These are phyloP conservation scores for Chaetomium sp. DNA, from an alignment of 2,329 filamentous ascomycete genomes.

Conservation along the genomic window DNA sequence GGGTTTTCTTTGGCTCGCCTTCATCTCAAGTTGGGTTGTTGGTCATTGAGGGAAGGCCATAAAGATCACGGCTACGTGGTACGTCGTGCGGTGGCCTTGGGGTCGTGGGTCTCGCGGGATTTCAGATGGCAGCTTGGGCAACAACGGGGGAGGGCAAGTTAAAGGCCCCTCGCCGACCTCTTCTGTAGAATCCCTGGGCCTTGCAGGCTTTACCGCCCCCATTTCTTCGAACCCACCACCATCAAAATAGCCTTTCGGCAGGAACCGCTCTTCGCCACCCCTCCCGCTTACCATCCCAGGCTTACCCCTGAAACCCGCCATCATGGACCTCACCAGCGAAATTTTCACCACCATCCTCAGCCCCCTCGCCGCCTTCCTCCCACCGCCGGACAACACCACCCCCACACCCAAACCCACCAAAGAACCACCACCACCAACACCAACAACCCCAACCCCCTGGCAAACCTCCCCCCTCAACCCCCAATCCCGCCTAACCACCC, in stretches of 20 bases:
- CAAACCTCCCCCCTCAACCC: constrained; percentile 20
- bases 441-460: constrained; percentile 8
- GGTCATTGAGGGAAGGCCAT: background rate
- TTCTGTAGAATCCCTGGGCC: background rate
- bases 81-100: background rate
- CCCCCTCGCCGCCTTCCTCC: constrained; percentile 31
- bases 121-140: background rate
- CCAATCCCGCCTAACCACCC: constrained; percentile 24
- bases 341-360: constrained; percentile 31
- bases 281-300: background rate
- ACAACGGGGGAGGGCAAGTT: background rate
- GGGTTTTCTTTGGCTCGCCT: background rate
- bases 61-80: background rate
- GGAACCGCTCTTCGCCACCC: background rate
- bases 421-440: background rate
- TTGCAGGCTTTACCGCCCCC: background rate
- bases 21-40: background rate
- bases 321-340: constrained; percentile 33
- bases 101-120: background rate
- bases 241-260: background rate
- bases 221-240: background rate
- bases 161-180: background rate
- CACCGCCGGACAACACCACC: background rate
- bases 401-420: background rate
- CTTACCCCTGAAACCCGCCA: background rate